Percentiles rank a stretch among this genome's conserved stretches.
These are phyloP conservation scores for Polygonum maritimum DNA, from an alignment of 148 eudicot species.

Conservation along the genomic window DNA sequence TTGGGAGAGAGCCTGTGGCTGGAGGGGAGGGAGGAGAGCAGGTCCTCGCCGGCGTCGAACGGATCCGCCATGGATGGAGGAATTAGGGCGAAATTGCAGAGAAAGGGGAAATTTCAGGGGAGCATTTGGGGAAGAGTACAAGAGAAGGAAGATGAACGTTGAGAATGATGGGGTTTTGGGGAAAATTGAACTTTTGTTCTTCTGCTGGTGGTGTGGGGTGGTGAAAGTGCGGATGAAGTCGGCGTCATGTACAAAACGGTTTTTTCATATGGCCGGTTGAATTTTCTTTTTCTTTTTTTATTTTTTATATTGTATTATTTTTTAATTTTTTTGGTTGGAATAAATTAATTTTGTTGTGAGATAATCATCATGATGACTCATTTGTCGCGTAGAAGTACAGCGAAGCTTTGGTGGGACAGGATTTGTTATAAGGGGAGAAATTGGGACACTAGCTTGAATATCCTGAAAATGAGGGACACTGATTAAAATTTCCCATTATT, in stretches of 20 bases:
- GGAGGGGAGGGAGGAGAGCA: slow-evolving; percentile 19
- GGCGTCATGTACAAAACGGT: not conserved
- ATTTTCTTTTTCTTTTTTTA: not conserved
- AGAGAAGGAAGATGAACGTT: not conserved
- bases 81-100: not conserved
- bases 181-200: not conserved
- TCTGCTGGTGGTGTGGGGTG: not conserved
- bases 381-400: not conserved
- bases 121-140: not conserved
- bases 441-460: no score
- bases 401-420: not conserved
- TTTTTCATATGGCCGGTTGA: slow-evolving; percentile 4
- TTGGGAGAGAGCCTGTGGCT: not conserved
- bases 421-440: no score
- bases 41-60: slow-evolving; percentile 21
- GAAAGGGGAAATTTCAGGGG: not conserved
- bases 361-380: not conserved
- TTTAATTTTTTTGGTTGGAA: not conserved
- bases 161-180: not conserved
- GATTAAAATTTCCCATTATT: no score
- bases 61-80: slow-evolving; percentile 24
- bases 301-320: no score
- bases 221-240: not conserved
- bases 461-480: no score
- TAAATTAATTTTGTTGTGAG: not conserved